These are phyloP conservation scores for Amaranthus cruentus DNA, from an alignment of 148 eudicot genomes.

Conservation along the genomic window DNA sequence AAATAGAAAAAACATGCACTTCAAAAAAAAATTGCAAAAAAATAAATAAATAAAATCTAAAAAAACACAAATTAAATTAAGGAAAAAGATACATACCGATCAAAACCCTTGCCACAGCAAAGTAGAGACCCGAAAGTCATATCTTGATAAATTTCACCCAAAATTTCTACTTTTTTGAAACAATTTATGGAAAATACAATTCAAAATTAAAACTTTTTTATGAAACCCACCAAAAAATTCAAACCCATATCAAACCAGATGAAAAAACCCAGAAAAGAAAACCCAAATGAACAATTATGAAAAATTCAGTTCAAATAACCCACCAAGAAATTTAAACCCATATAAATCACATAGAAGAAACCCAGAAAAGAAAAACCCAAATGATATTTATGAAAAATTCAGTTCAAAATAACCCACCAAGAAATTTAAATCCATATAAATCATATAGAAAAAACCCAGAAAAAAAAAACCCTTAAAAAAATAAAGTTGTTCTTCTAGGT, in stretches of 20 bases:
- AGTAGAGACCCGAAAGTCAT: constrained; percentile 23
- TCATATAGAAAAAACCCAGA: constrained; percentile 1
- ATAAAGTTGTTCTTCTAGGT: not conserved
- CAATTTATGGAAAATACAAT: not conserved
- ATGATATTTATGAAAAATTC: too few species aligned
- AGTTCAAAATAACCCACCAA: too few species aligned
- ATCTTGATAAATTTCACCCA: not conserved
- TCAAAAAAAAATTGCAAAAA: not conserved
- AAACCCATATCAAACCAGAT: constrained; percentile 11
- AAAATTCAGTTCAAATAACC: too few species aligned
- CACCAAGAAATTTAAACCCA: too few species aligned
- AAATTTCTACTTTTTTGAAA: not conserved
- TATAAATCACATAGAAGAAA: not conserved
- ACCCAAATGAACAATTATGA: too few species aligned
- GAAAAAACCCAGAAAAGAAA: not conserved
- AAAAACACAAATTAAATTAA: not conserved
- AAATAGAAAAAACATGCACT: too few species aligned
- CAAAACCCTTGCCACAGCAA: constrained; percentile 32
- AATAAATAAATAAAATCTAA: not conserved
- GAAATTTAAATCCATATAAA: too few species aligned
- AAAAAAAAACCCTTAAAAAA: not conserved
- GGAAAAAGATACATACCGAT: constrained; percentile 23
- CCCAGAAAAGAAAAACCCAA: not conserved
- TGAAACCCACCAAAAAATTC: not conserved
- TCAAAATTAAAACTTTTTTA: not conserved